Conservation (phyloP, 2,329 filamentous ascomycete genomes). For the Pestalotiopsis sp. region DNA sequence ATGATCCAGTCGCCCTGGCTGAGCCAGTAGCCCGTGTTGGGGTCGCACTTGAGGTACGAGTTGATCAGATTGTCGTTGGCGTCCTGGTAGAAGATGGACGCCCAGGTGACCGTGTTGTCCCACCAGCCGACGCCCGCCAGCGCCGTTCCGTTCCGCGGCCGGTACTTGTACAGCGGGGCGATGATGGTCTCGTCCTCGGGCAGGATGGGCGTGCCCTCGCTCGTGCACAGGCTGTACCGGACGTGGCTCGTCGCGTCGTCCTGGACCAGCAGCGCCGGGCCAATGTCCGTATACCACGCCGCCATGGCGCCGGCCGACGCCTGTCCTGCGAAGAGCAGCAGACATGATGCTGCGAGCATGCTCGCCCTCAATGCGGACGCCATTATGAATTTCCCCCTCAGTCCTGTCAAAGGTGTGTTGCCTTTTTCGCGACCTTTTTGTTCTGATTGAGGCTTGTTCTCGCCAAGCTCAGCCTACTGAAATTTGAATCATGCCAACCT, state of each 20-base stretch:
- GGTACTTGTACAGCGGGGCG: conserved; percentile 23
- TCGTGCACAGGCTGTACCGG: conserved; percentile 35
- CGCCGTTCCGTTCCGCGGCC: conserved; percentile 33
- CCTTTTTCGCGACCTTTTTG: not conserved
- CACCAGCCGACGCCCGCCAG: conserved; percentile 36
- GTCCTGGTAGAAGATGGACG: conserved; percentile 37
- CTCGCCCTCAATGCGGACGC: not conserved
- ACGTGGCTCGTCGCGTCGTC: conserved; percentile 34
- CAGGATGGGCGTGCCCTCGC: conserved; percentile 30
- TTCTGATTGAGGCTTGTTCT: not conserved
- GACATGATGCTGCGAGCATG: conserved; percentile 14
- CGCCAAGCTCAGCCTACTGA: not conserved
- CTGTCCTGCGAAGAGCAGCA: conserved; percentile 18
- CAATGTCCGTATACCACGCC: conserved; percentile 36
- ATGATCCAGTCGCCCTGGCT: conserved; percentile 30
- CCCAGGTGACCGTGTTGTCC: conserved; percentile 24
- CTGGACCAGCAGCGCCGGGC: conserved; percentile 35
- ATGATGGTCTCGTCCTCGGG: conserved; percentile 32
- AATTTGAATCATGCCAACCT: too few relatives aligned
- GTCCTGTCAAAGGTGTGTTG: not conserved
- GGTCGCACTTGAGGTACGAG: conserved; percentile 33
- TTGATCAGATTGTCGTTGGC: conserved; percentile 31
- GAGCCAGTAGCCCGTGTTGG: conserved; percentile 32
- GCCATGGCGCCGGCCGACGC: conserved; percentile 28
- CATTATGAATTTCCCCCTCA: not conserved